Conservation (phyloP, 768 basidiomycete species). For the Dendrothele bispora region DNA sequence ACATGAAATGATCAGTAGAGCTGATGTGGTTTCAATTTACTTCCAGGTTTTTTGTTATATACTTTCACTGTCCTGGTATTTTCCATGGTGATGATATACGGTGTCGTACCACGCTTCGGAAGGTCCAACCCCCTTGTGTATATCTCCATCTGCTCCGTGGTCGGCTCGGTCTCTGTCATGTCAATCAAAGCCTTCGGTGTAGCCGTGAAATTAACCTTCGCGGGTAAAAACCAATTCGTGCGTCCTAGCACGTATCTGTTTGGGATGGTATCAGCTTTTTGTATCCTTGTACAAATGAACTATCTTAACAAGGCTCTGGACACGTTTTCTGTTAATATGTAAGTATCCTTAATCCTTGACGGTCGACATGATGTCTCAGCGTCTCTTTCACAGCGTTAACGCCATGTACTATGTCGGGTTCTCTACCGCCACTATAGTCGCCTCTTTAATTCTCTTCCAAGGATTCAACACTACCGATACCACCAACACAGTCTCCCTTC, state of each 20-base stretch:
- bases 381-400: constrained; percentile 66
- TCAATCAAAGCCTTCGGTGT: constrained; percentile 98
- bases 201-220: constrained; percentile 90
- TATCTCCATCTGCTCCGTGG: constrained; percentile 94
- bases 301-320: constrained; percentile 99
- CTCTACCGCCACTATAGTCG: constrained; percentile 88
- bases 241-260: constrained; percentile 97
- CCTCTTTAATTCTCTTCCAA: constrained; percentile 95
- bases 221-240: constrained; percentile 92
- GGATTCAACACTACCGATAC: constrained; percentile 90
- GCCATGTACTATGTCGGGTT: constrained; percentile 98
- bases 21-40: background rate
- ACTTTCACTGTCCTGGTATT: constrained; percentile 85
- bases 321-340: constrained; percentile 97
- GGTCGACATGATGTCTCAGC: background rate
- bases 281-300: constrained; percentile 92
- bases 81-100: constrained; percentile 83
- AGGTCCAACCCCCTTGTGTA: constrained; percentile 88
- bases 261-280: constrained; percentile 73
- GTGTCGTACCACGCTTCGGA: constrained; percentile 81
- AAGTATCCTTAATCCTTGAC: constrained; percentile 31
- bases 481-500: constrained; percentile 79
- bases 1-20: background rate
- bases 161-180: constrained; percentile 96
- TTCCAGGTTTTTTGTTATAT: constrained; percentile 84